phyloP scores from a whole-genome alignment of 345 rosid genomes.

The Acer negundo region DNA sequence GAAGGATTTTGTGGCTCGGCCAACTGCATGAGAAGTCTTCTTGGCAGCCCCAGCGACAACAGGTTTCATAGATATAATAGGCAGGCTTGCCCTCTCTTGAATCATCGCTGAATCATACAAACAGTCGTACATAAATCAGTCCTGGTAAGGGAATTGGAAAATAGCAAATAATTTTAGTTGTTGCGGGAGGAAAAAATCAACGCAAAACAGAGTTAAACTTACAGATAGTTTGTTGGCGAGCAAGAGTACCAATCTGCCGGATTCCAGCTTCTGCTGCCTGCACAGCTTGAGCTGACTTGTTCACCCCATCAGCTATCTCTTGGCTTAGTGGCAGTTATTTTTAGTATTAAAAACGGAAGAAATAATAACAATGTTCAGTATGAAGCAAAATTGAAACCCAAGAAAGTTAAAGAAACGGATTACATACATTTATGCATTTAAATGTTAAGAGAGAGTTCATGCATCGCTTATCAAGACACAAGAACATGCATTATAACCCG shows the following conservation, averaged over 20 bases:
- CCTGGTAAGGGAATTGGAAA: constrained; percentile 3
- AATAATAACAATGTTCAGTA: background rate
- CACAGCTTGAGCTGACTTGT: constrained; percentile 88
- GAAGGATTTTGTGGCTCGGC: constrained; percentile 73
- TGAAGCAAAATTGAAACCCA: background rate
- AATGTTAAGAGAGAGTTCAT: background rate
- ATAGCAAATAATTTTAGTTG: background rate
- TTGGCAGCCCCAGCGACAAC: constrained; percentile 78
- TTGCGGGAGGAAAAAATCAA: background rate
- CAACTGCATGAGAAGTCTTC: constrained; percentile 77
- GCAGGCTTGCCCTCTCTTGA: constrained; percentile 87
- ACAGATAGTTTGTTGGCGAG: constrained; percentile 86
- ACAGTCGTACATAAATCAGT: constrained; percentile 16
- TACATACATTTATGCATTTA: background rate
- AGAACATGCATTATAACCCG: background rate
- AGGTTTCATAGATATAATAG: constrained; percentile 74
- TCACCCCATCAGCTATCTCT: constrained; percentile 83
- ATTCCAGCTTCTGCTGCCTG: constrained; percentile 93
- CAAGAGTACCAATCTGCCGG: constrained; percentile 72
- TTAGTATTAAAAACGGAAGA: constrained; percentile 5
- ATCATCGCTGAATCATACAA: constrained; percentile 65
- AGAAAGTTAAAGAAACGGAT: background rate
- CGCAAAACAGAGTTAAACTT: constrained; percentile 28
- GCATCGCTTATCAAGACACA: too few relatives aligned
- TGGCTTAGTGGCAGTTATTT: constrained; percentile 52